A percentile compares a stretch with the other conserved stretches of the same genome.
phyloP scores from a whole-genome alignment of 1,284 basidiomycete species.

The Leccinum subatratum region DNA sequence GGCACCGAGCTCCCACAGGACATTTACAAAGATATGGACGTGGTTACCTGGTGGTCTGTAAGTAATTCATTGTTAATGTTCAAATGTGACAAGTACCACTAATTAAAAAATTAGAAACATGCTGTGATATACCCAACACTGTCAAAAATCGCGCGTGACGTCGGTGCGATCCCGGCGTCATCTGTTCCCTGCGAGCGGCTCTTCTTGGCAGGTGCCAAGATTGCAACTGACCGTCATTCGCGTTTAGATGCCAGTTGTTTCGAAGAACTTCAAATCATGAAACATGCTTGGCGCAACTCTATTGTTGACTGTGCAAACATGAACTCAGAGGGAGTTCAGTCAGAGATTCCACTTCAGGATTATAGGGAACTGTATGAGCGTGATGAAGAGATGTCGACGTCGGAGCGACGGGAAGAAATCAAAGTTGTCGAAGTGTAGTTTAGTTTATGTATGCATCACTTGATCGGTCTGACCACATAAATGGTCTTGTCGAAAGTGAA shows the following conservation, averaged over 20 bases:
- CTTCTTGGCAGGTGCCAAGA: too few relatives aligned
- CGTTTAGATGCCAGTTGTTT: background rate
- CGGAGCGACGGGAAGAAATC: background rate
- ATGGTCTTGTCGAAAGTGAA: background rate
- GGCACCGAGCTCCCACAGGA: background rate
- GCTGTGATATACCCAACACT: background rate
- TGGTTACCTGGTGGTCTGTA: background rate
- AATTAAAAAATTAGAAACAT: background rate
- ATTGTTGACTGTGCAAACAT: background rate
- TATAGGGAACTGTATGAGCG: background rate
- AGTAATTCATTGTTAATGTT: background rate
- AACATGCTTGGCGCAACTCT: background rate
- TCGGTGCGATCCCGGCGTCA: background rate
- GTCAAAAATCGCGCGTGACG: background rate
- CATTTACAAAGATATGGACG: background rate
- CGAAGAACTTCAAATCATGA: background rate
- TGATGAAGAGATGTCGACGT: background rate
- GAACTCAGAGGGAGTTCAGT: background rate
- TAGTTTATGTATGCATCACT: background rate
- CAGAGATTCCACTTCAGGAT: background rate
- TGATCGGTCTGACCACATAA: background rate
- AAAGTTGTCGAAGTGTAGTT: background rate
- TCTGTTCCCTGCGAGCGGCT: background rate
- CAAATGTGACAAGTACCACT: background rate
- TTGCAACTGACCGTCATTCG: accelerated